These are phyloP conservation scores for Pulveroboletus sp. DNA, from an alignment of 768 basidiomycete genomes.

Conservation along the genomic window DNA sequence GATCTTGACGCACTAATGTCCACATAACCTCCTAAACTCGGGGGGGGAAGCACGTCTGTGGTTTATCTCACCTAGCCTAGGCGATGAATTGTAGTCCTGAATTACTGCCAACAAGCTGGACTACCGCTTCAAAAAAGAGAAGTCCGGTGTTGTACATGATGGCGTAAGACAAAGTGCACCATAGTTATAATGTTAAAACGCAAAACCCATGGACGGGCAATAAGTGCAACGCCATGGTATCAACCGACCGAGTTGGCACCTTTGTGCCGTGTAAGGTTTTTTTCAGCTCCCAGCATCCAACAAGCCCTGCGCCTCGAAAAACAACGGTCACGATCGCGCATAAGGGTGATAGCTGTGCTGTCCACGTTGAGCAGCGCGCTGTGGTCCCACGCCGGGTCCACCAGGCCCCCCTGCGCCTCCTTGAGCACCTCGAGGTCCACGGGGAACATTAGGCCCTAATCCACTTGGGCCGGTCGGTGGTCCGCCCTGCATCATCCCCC, in stretches of 20 bases:
- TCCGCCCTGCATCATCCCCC: conserved; percentile 36
- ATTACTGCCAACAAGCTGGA: background rate
- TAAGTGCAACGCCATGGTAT: conserved; percentile 3
- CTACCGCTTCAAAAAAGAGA: background rate
- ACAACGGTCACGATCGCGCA: conserved; percentile 46
- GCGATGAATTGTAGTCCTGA: background rate
- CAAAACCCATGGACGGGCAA: conserved; percentile 5
- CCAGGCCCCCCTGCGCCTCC: conserved; percentile 48
- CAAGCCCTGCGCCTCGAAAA: background rate
- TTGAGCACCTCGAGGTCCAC: conserved; percentile 58
- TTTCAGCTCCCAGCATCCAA: background rate
- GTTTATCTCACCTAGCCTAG: no score
- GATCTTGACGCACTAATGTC: no score
- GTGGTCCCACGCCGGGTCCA: conserved; percentile 62
- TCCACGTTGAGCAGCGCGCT: conserved; percentile 64
- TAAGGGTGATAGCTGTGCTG: conserved; percentile 85
- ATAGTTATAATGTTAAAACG: conserved; percentile 15
- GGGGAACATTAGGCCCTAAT: conserved; percentile 56
- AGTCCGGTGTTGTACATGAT: conserved; percentile 2
- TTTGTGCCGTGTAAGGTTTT: conserved; percentile 12
- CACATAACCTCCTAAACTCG: no score
- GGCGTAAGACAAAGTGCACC: background rate
- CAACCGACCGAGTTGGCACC: background rate
- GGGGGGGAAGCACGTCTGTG: no score
- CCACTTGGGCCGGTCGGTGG: conserved; percentile 35